Conservation (phyloP, 768 basidiomycete genomes). For the Cystobasidium onofrii region DNA sequence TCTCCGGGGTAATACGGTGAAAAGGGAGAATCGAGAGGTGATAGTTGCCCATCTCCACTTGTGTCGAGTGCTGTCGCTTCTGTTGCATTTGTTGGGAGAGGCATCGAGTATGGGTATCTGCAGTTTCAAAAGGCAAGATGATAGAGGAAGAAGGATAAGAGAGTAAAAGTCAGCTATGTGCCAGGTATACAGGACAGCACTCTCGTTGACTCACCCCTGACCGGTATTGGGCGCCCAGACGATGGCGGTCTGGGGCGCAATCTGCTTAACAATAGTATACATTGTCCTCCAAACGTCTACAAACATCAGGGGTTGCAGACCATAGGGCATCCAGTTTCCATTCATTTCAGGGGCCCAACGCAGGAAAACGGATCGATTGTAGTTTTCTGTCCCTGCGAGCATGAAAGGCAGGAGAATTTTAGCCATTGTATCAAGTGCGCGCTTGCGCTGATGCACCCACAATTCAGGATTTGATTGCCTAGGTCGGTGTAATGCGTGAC, state of each 20-base stretch:
- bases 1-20: conserved; percentile 42
- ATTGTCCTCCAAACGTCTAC: conserved; percentile 25
- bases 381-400: conserved; percentile 34
- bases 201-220: conserved; percentile 23
- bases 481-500: conserved; percentile 38
- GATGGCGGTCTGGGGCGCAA: conserved; percentile 39
- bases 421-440: neutral
- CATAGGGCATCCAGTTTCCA: conserved; percentile 39
- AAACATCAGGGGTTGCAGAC: conserved; percentile 27
- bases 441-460: neutral
- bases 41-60: conserved; percentile 35
- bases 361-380: conserved; percentile 41
- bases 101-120: conserved; percentile 40
- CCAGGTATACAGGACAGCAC: neutral
- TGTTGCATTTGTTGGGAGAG: conserved; percentile 24
- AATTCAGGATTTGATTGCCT: conserved; percentile 41
- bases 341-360: conserved; percentile 45
- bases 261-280: conserved; percentile 38
- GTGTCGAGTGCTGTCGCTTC: conserved; percentile 42
- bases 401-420: no score
- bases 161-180: neutral
- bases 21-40: conserved; percentile 37
- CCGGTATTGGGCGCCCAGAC: conserved; percentile 44
- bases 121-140: no score
- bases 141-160: neutral